Percentiles rank a stretch among this genome's conserved stretches.
phyloP scores from a whole-genome alignment of 2,329 filamentous ascomycete genomes.

The Chaetomiaceae sp. region DNA sequence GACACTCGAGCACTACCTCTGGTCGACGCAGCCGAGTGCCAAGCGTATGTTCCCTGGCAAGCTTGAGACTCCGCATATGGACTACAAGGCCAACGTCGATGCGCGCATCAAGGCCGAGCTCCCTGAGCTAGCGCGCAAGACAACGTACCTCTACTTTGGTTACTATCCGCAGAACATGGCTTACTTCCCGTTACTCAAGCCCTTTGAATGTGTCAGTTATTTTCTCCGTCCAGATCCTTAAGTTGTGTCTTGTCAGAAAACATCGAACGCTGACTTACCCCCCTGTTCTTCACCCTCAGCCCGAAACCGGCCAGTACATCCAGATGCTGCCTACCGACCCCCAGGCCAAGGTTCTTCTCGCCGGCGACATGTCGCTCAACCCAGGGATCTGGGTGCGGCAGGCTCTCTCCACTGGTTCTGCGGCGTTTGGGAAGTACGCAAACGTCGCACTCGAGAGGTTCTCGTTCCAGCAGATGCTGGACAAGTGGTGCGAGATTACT shows the following conservation, averaged over 20 bases:
- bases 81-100: constrained; percentile 6
- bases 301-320: background rate
- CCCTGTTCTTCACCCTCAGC: background rate
- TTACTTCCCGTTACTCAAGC: constrained; percentile 7
- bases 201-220: constrained; percentile 1
- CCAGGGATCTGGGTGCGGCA: constrained; percentile 2
- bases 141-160: constrained; percentile 1
- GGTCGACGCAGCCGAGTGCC: constrained; percentile 1
- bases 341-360: background rate
- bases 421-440: background rate
- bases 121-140: constrained; percentile 4
- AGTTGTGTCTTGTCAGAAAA: too few relatives aligned
- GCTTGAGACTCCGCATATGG: constrained; percentile 2
- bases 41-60: background rate
- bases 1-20: constrained; percentile 6
- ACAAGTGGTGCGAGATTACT: constrained; percentile 5
- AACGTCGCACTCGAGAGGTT: background rate
- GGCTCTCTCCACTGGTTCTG: background rate
- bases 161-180: constrained; percentile 9
- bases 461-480: constrained; percentile 4
- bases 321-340: background rate
- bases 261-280: too few relatives aligned
- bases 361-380: constrained; percentile 1
- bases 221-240: background rate
- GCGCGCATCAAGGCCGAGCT: constrained; percentile 2